Percentiles rank a stretch among this genome's conserved stretches.
Conservation (phyloP, 768 basidiomycete species). For the Brasilioporus rufonigricans region DNA sequence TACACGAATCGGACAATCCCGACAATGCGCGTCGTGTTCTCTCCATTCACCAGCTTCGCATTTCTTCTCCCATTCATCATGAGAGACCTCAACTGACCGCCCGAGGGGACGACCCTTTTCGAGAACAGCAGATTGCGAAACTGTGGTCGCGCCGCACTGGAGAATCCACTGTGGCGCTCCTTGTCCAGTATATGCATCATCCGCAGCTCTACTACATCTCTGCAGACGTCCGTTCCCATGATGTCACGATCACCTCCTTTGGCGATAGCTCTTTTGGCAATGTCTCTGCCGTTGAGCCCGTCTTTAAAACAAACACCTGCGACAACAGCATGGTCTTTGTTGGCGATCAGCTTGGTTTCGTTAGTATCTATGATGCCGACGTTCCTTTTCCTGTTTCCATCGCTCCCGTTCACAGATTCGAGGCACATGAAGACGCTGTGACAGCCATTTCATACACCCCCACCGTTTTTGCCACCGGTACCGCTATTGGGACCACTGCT, state of each 20-base stretch:
- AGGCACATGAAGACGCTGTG: constrained; percentile 65
- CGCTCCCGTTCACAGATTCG: constrained; percentile 47
- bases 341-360: constrained; percentile 64
- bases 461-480: constrained; percentile 63
- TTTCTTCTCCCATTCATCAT: constrained; percentile 35
- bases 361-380: constrained; percentile 60
- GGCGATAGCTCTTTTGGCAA: constrained; percentile 51
- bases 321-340: constrained; percentile 53
- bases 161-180: constrained; percentile 26
- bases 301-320: constrained; percentile 38
- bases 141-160: constrained; percentile 17
- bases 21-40: constrained; percentile 10
- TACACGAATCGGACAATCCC: constrained; percentile 32
- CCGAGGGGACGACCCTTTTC: neutral
- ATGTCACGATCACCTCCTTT: constrained; percentile 40
- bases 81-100: constrained; percentile 6
- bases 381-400: constrained; percentile 13
- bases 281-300: constrained; percentile 49
- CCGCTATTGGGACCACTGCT: constrained; percentile 53
- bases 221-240: constrained; percentile 31
- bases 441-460: constrained; percentile 64
- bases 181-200: constrained; percentile 52
- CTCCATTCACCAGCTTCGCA: constrained; percentile 30
- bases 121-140: constrained; percentile 10
- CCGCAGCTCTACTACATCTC: constrained; percentile 51